Base-by-base conservation (phyloP, 352 stramenopile genomes). In the Ophiocytium majus region DNA sequence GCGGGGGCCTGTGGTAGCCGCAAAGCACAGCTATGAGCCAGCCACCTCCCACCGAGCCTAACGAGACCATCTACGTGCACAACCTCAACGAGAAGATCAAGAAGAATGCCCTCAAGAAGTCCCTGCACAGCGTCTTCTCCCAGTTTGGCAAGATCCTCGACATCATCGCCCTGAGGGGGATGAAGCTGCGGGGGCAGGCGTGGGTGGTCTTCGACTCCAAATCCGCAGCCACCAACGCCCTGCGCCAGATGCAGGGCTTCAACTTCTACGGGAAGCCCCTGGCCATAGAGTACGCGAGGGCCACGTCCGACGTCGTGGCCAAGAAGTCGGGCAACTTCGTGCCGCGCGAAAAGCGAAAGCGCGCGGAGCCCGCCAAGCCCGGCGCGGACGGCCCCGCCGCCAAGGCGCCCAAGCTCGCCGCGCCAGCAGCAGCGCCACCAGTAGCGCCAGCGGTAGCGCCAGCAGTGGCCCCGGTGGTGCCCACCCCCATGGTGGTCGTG, bases 51-150 rank as follows among this genome's bases (percentile, higher is more conserved):
- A n/a, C n/a, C n/a, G n/a, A n/a, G 86, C 93, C 94, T 10, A 96
- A 95, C 89, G 91, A 97, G 86, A 97, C 94, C 80, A 90, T 98
- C n/a, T 98, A 98, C 89, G 83, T 97, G 66, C 95, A 96, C 89
- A 98, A 98, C 90, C 91, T 97, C 64, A 96, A 97, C 79, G 94
- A 98, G 88, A 97, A 98, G 90, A 96, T 97, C 91, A 98, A 98
- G 90, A 89, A 92, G 81, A 91, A 95, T 32, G 92, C 92, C 80
- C 92, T 97, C 87, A 98, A 97, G 90, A 94, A 93, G 64, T 90
- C 92, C 33, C 90, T 98, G 9, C 96, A 98, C 90, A 88, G 84
- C 57, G 91, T 92, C 79, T 96, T 98, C 86, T 96, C 93, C 82
- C 92, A 95, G 88, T 94, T 97, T 88, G 94, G 94, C 83, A 96